Evolutionary conservation across 2,329 filamentous ascomycete genomes (phyloP), one percentile per base, ranked within the genome.

Genomic region (Dactylella cylindrospora): DNA sequence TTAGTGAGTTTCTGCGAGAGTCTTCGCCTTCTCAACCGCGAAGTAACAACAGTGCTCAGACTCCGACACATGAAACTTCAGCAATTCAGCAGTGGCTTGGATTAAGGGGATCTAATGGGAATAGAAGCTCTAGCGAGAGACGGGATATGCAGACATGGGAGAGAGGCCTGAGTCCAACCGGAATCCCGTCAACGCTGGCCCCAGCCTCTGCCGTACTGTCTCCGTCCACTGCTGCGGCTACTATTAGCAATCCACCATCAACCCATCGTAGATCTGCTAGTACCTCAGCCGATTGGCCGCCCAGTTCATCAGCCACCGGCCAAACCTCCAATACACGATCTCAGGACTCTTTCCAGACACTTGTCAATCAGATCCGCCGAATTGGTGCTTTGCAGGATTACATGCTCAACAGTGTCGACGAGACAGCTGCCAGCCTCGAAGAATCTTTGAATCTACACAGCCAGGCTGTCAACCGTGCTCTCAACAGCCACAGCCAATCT

Each of bases 1-100:
- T 69, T 8, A 66, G 66, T 32, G 67, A 69, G 22, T 69, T 69
- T 35, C 35, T 69, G n/a, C 51, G 67, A 25, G 67, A 69, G 41
- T 36, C 39, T 5, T 54, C 57, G 4, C 49, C 57, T 9, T 38
- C 55, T 12, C 57, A 62, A 13, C n/a, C 47, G 19, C 43, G 57
- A 32, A 35, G 25, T 19, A 61, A 35, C 29, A 50, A 28, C 23
- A 44, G 12, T 22, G 41, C 33, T 20, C 57, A 49, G 29, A 39
- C 41, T 5, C 26, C 57, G 6, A 15, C 29, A 6, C 43, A 13
- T 13, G 57, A 62, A 44, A 44, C 20, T 23, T 53, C 57, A 6
- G 23, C 57, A 17, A 8, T 62, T 6, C 57, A 62, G 17, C 57
- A 62, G 35, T 26, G 53, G 10, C 41, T 62, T n/a, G 57, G 57